Evolutionary conservation across 306 rosid genomes (phyloP).

Genomic region (Cucurbita pepo): DNA sequence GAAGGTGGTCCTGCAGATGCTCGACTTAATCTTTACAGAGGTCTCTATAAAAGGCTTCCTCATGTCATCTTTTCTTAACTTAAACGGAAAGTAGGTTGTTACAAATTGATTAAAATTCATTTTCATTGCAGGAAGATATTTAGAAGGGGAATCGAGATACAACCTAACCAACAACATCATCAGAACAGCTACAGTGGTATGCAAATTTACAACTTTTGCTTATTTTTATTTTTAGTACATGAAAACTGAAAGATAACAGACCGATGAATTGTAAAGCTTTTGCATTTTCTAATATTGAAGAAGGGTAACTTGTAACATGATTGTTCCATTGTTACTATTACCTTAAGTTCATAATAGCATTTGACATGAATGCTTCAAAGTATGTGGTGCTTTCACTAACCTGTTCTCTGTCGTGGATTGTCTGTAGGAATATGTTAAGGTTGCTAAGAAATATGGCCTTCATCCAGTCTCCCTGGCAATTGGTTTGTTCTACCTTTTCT

Average conservation of each 20-base stretch:
- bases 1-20: constrained; percentile 51
- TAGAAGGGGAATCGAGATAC: constrained; percentile 87
- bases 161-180: constrained; percentile 34
- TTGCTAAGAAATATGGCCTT: constrained; percentile 40
- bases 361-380: not conserved
- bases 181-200: constrained; percentile 48
- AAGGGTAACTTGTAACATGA: not conserved
- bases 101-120: not conserved
- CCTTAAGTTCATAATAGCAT: not conserved
- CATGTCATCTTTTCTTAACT: not conserved
- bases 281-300: not conserved
- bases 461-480: constrained; percentile 83
- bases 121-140: constrained; percentile 45
- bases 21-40: constrained; percentile 66
- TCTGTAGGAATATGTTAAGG: constrained; percentile 52
- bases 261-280: not conserved
- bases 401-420: not conserved
- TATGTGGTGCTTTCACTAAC: constrained; percentile 3
- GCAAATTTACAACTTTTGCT: not conserved
- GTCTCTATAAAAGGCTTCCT: constrained; percentile 13
- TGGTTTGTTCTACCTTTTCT: constrained; percentile 31
- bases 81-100: not conserved
- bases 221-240: not conserved
- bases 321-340: not conserved
- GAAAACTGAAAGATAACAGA: not conserved